Percentiles rank a stretch among this genome's conserved stretches.
Evolutionary conservation across 768 basidiomycete species (phyloP).

Genomic region (Tulasnella sp.): DNA sequence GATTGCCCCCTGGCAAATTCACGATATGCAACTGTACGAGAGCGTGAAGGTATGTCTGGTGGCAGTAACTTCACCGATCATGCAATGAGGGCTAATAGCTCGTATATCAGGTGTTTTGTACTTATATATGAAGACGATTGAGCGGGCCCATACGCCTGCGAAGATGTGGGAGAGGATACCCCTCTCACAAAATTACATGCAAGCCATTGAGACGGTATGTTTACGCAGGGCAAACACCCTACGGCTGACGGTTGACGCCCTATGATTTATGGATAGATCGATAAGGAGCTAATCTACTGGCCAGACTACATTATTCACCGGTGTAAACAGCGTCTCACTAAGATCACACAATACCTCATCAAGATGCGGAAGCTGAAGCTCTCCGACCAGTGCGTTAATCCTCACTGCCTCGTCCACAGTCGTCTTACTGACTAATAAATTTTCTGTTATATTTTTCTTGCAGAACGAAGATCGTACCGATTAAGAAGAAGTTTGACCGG

Average conservation of each 20-base stretch:
- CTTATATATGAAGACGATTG: slow-evolving; percentile 94
- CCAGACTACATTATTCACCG: slow-evolving; percentile 96
- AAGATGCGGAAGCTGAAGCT: slow-evolving; percentile 90
- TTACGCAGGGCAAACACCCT: background rate
- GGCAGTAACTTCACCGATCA: background rate
- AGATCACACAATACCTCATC: slow-evolving; percentile 98
- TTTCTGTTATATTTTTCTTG: background rate
- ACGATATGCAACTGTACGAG: slow-evolving; percentile 94
- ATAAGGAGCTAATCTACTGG: slow-evolving; percentile 94
- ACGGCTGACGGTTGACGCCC: background rate
- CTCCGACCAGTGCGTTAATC: slow-evolving; percentile 61
- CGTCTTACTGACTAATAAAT: background rate
- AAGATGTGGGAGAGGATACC: slow-evolving; percentile 97
- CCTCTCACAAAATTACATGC: slow-evolving; percentile 87
- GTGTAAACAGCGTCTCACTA: slow-evolving; percentile 98
- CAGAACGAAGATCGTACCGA: slow-evolving; percentile 85
- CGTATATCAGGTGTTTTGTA: slow-evolving; percentile 58
- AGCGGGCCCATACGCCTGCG: slow-evolving; percentile 90
- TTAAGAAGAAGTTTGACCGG: slow-evolving; percentile 95
- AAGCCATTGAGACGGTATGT: slow-evolving; percentile 85
- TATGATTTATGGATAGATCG: slow-evolving; percentile 49
- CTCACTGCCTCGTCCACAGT: background rate
- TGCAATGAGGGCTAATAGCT: background rate
- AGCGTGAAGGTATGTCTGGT: slow-evolving; percentile 66
- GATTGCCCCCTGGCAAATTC: slow-evolving; percentile 98